phyloP scores from a whole-genome alignment of 192 early-diverging fungal species.

The Coemansia furcata region DNA sequence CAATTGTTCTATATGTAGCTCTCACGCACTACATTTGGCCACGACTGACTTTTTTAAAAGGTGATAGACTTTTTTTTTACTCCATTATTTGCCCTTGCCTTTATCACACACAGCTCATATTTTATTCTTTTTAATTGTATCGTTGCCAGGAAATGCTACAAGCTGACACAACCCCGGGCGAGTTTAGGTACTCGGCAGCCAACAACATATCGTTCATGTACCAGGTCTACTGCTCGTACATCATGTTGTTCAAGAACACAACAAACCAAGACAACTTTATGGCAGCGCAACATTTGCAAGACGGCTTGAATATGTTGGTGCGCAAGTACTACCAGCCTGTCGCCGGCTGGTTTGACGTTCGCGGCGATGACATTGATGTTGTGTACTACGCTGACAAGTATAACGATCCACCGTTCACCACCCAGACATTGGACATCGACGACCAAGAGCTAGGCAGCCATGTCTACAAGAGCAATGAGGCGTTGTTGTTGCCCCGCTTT shows the following conservation, averaged over 20 bases:
- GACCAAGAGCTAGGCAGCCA: conserved; percentile 5
- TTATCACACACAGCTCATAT: not conserved
- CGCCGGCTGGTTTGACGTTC: conserved; percentile 37
- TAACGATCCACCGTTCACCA: conserved; percentile 41
- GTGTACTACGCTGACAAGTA: conserved; percentile 25
- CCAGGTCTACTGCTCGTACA: conserved; percentile 52
- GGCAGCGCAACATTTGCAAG: conserved; percentile 11
- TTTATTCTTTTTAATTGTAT: not conserved
- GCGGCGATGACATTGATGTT: conserved; percentile 27
- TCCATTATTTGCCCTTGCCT: not conserved
- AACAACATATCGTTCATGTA: conserved; percentile 49
- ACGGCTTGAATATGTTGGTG: conserved; percentile 17
- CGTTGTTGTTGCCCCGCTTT: conserved; percentile 24
- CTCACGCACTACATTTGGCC: not conserved
- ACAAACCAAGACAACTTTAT: conserved; percentile 15
- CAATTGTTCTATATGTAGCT: not conserved
- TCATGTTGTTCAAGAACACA: conserved; percentile 33
- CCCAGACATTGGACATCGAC: conserved; percentile 28
- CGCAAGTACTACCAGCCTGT: conserved; percentile 44
- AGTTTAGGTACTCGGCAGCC: conserved; percentile 28
- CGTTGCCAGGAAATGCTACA: conserved; percentile 2
- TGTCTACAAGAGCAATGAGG: conserved; percentile 29
- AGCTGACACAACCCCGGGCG: not conserved
- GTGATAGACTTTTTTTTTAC: not conserved
- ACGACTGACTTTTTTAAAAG: not conserved